phyloP scores from a whole-genome alignment of 176 grass and related monocot genomes.

The Phragmites australis region DNA sequence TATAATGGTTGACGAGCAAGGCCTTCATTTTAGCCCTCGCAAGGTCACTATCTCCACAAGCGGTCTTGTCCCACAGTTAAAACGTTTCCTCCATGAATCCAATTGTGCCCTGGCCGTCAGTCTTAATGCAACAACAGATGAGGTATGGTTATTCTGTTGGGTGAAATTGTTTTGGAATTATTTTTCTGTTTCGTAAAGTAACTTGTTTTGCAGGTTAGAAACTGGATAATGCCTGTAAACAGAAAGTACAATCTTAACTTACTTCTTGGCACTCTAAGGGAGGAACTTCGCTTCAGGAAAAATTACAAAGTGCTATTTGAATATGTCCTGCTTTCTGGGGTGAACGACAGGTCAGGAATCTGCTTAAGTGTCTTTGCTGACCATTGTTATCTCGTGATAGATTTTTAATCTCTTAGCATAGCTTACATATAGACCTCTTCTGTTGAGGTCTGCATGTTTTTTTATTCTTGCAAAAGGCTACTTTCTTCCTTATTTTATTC shows the following conservation, averaged over 20 bases:
- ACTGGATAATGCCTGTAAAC: conserved; percentile 99
- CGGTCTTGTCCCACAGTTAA: conserved; percentile 87
- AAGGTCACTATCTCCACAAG: conserved; percentile 93
- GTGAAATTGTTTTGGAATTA: neutral
- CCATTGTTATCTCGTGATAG: neutral
- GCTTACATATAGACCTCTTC: neutral
- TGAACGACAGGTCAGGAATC: conserved; percentile 80
- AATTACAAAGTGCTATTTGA: conserved; percentile 86
- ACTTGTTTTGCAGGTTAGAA: conserved; percentile 69
- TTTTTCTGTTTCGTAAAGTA: conserved; percentile 26
- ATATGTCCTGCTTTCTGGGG: conserved; percentile 95
- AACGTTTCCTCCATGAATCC: conserved; percentile 76
- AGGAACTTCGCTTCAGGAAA: conserved; percentile 53
- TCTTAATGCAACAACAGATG: conserved; percentile 97
- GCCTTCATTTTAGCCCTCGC: conserved; percentile 91
- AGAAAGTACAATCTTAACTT: conserved; percentile 81
- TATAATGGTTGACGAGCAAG: conserved; percentile 94
- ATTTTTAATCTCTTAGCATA: neutral
- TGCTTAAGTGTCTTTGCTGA: neutral
- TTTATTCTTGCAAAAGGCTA: neutral
- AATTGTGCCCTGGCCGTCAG: conserved; percentile 80
- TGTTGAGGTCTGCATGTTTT: neutral
- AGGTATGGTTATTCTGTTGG: conserved; percentile 49
- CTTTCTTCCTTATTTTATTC: conserved; percentile 12
- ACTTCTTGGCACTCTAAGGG: conserved; percentile 78